Evolutionary conservation across 345 rosid genomes (phyloP), one percentile per base, ranked within the genome.

Genomic region (Brassica incana): DNA sequence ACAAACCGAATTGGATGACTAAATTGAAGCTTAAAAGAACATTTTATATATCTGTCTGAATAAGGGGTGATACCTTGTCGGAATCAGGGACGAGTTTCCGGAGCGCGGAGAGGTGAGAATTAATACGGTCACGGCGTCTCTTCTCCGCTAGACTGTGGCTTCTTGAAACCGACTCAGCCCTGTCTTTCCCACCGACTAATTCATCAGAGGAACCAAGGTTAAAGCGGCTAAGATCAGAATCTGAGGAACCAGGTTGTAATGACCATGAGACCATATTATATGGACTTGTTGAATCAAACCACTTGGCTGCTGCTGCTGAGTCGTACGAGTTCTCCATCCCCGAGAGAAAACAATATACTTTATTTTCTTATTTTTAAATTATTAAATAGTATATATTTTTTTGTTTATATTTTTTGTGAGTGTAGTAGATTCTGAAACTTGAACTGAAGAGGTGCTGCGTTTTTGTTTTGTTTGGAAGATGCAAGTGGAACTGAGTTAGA

Each of bases 81-180:
- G 99, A 91, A 65, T 81, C 86, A 5, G 99, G 98, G 69, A 95
- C 88, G 14, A 92, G 88, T 78, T 95, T 92, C 77, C 99, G 83
- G 30, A 95, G 90, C 80, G 85, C 85, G 5, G 94, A 76, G 59
- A 95, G 99, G 79, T 95, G 99, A 0, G 91, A 83, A 78, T 90
- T 92, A 45, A 92, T 95, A 61, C 97, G 82, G 81, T 95, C 99
- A 38, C 99, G 81, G 25, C 99, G 91, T 50, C 97, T 80, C 82
- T 95, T 92, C 87, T 95, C 99, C 0, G 99, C 99, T 6, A 88
- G 88, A 81, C 97, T 92, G 78, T 95, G 99, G 64, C 83, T 75
- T 58, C 33, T 70, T 23, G 80, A 81, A 2, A 76, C 33, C 0
- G 74, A 81, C 56, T 81, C 83, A 27, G 83, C 80, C 61, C 66